phyloP scores from a whole-genome alignment of 305 asterid species.

The Caryopteris hybrid region DNA sequence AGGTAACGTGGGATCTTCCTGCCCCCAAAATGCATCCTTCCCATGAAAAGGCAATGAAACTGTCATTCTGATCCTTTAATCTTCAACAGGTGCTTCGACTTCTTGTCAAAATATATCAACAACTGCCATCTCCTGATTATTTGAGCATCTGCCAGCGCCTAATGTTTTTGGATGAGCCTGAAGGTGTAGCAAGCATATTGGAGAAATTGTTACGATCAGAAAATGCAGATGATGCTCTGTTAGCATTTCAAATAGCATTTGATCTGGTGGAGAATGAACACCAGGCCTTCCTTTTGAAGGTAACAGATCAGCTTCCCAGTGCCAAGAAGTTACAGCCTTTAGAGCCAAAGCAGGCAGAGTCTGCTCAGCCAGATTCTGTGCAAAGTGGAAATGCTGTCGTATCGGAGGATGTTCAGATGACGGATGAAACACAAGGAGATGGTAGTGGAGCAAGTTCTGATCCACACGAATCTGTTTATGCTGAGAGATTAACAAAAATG shows the following conservation, averaged over 20 bases:
- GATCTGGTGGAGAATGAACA: slow-evolving; percentile 96
- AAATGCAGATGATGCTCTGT: slow-evolving; percentile 66
- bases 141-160: slow-evolving; percentile 95
- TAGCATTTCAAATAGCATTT: slow-evolving; percentile 95
- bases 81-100: slow-evolving; percentile 43
- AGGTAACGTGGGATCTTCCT: neutral
- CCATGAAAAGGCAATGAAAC: neutral
- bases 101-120: slow-evolving; percentile 73
- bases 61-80: slow-evolving; percentile 4
- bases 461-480: slow-evolving; percentile 45
- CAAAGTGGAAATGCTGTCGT: slow-evolving; percentile 37
- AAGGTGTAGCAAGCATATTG: slow-evolving; percentile 74
- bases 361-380: slow-evolving; percentile 39
- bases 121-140: slow-evolving; percentile 87
- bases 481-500: slow-evolving; percentile 54
- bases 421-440: slow-evolving; percentile 48
- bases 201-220: slow-evolving; percentile 75
- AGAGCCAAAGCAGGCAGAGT: slow-evolving; percentile 35
- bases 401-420: slow-evolving; percentile 58
- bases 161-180: slow-evolving; percentile 89
- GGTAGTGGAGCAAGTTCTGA: slow-evolving; percentile 50
- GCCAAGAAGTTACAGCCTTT: slow-evolving; percentile 55
- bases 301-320: slow-evolving; percentile 67
- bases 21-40: neutral
- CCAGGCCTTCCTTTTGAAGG: slow-evolving; percentile 92